Evolutionary conservation across 2,329 filamentous ascomycete species (phyloP), one percentile per base, ranked within the genome.

Genomic region (Ilyonectria destructans): DNA sequence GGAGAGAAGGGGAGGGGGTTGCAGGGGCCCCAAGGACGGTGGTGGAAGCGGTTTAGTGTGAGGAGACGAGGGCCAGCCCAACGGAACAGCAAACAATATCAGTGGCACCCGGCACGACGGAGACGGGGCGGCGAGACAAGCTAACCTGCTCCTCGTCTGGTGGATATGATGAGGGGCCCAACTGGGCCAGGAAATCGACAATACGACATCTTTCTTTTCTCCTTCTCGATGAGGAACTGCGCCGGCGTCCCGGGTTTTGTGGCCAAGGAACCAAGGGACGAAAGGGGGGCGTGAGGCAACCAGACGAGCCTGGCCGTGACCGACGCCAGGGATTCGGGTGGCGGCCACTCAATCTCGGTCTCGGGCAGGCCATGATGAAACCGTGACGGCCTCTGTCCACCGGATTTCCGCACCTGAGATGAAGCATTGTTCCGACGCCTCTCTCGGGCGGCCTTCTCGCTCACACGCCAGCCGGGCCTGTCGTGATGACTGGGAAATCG

Each of bases 11-110:
- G 52, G 21, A 29, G 55, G 49, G 52, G 29, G n/a, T 8, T n/a
- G 48, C 46, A 58, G 51, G 51, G 48, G 58, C 5, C 7, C 37
- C 57, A 43, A 35, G 40, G 29, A 48, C 59, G 19, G 59, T 62
- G 9, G 62, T 56, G 55, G 62, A 64, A 60, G 29, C n/a, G 58
- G 58, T 55, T 64, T 70, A 62, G 58, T 67, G 58, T 56, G 55
- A 67, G 62, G 68, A 63, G 60, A 37, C 19, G 46, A 46, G 45
- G 62, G 52, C 52, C 60, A 63, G 52, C 60, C 60, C 60, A 62
- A 13, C 52, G 26, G 48, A 66, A 15, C 43, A 48, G 55, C 54
- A 62, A 62, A 58, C 46, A 65, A 57, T 43, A 57, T 40, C 56
- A 60, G 56, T 49, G 52, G 23, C 48, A 58, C 56, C 56, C 56